phyloP scores from a whole-genome alignment of 352 stramenopile species.

The Chrysophaeum taylorii region DNA sequence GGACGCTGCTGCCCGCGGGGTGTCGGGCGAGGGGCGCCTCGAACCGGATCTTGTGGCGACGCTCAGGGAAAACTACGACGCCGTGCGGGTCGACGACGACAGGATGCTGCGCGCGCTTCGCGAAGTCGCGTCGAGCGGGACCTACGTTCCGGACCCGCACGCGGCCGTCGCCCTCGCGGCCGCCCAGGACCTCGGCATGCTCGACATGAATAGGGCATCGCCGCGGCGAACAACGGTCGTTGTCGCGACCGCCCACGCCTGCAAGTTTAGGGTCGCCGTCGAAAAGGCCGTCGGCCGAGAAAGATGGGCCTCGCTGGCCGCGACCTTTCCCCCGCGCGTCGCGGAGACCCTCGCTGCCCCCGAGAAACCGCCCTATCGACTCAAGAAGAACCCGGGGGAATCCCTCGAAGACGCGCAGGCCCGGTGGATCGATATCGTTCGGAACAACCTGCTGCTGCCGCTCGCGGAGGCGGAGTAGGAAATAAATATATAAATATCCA shows the following conservation, averaged over 20 bases:
- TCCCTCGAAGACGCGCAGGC: not conserved
- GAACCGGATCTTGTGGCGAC: too few species aligned
- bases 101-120: not conserved
- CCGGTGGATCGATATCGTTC: not conserved
- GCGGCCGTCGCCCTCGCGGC: constrained; percentile 44
- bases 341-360: constrained; percentile 14
- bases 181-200: constrained; percentile 41
- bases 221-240: constrained; percentile 28
- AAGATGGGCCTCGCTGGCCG: constrained; percentile 36
- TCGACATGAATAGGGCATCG: not conserved
- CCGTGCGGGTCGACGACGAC: not conserved
- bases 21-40: too few species aligned
- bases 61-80: not conserved
- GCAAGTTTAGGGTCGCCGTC: constrained; percentile 50
- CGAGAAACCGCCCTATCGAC: not conserved
- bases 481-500: too few species aligned
- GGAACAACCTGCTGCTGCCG: too few species aligned
- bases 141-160: constrained; percentile 48
- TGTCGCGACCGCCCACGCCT: constrained; percentile 50
- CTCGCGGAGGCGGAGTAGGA: too few species aligned
- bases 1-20: too few species aligned
- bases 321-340: constrained; percentile 35
- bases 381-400: not conserved
- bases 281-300: constrained; percentile 37
- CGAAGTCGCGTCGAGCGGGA: not conserved